Evolutionary conservation across 441 rosid species (phyloP), one percentile per base, ranked within the genome.

Genomic region (Francoa sonchifolia): DNA sequence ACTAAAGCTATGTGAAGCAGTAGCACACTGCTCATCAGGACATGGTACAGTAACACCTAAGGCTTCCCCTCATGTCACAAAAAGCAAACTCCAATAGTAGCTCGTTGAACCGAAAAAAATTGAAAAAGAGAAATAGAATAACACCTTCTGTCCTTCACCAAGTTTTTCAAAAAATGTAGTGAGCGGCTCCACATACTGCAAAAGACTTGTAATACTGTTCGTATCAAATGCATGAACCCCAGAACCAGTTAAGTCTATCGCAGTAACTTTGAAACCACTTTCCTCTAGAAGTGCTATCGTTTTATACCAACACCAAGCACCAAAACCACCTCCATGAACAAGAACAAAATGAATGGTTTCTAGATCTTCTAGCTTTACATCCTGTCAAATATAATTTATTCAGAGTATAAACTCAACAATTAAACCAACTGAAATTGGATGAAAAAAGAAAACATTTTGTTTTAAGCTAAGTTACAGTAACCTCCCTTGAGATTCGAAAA

Each of bases 121-220:
- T 61, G 50, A 30, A 19, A 18, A 30, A 32, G 22, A 27, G 54
- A 41, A 53, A 30, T 1, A 44, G 44, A 39, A 54, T 35, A 47
- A 23, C 25, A 89, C 95, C 94, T 79, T 85, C 48, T 84, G 80
- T 30, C 58, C 79, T 29, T 72, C 79, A 13, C 65, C 37, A 52
- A 85, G 84, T 39, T 74, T 67, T 53, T 75, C 82, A 15, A 82
- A 74, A 44, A 79, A 65, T 66, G 82, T 77, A 8, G 73, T 65
- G 22, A 89, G 75, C 21, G 98, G 98, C 62, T 79, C 77, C 61
- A 68, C 84, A 57, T 85, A 89, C 59, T 82, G 92, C 15, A 39
- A 50, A 23, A 62, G 55, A 38, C 32, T 52, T 14, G 50, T 52
- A 8, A 56, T 36, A 20, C 25, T 20, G 55, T 51, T 50, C 0